phyloP scores from a whole-genome alignment of 2,329 filamentous ascomycete genomes.

The Plenodomus tracheiphilus region DNA sequence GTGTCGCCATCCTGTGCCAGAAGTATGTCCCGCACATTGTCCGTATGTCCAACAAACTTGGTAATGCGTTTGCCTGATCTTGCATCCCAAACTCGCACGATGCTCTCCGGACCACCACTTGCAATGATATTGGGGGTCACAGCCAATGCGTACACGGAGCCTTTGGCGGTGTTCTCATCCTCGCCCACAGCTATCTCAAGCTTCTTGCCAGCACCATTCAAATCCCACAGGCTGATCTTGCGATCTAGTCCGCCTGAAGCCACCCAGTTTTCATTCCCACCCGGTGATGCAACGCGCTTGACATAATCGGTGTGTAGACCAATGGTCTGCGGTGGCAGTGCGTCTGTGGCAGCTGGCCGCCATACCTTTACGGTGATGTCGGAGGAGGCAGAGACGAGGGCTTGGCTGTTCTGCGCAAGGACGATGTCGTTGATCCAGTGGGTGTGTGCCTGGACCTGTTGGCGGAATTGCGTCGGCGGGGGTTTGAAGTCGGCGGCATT shows the following conservation, averaged over 20 bases:
- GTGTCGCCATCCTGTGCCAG: slow-evolving; percentile 87
- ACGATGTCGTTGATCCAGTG: slow-evolving; percentile 96
- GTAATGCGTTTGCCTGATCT: slow-evolving; percentile 87
- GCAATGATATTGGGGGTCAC: slow-evolving; percentile 81
- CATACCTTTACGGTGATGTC: slow-evolving; percentile 92
- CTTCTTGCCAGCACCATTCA: slow-evolving; percentile 82
- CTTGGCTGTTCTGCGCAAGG: slow-evolving; percentile 74
- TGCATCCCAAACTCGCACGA: slow-evolving; percentile 89
- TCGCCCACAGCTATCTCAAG: slow-evolving; percentile 84
- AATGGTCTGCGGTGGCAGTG: slow-evolving; percentile 73
- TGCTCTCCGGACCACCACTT: slow-evolving; percentile 91
- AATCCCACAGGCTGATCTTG: slow-evolving; percentile 90
- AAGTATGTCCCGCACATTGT: slow-evolving; percentile 89
- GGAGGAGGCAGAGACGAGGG: slow-evolving; percentile 87
- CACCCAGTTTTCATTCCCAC: slow-evolving; percentile 75
- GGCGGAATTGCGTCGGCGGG: slow-evolving; percentile 59
- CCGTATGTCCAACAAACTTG: slow-evolving; percentile 95
- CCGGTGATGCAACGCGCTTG: slow-evolving; percentile 85
- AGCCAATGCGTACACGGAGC: slow-evolving; percentile 89
- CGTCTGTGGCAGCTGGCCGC: slow-evolving; percentile 70
- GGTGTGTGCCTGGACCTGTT: slow-evolving; percentile 79
- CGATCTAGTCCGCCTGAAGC: slow-evolving; percentile 92
- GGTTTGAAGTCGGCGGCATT: slow-evolving; percentile 38
- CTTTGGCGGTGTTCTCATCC: slow-evolving; percentile 83
- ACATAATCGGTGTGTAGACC: slow-evolving; percentile 96